Percentiles rank a stretch among this genome's conserved stretches.
These are phyloP conservation scores for Penicillium frequentans DNA, from an alignment of 2,329 filamentous ascomycete species.

Conservation along the genomic window DNA sequence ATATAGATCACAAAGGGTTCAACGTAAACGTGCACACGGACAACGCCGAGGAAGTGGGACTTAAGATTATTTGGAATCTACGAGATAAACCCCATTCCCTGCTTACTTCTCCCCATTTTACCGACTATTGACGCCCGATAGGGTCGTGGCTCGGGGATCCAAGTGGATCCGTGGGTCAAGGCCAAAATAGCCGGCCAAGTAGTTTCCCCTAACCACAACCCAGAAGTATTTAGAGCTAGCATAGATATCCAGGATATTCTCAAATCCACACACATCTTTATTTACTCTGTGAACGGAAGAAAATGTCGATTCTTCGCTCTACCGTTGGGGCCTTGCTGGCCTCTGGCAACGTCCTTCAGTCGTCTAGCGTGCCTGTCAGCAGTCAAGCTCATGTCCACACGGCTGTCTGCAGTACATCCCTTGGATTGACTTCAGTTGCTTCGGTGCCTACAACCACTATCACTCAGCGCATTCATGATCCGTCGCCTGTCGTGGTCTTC, in stretches of 20 bases:
- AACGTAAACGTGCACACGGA: neutral
- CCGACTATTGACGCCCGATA: neutral
- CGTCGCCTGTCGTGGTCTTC: constrained; percentile 1
- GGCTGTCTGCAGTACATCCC: neutral
- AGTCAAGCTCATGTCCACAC: constrained; percentile 1
- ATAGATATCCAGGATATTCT: neutral
- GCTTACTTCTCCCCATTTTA: neutral
- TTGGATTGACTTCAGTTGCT: neutral
- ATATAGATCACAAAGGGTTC: neutral
- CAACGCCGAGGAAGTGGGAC: neutral
- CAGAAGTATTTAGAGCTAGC: neutral
- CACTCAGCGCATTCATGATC: constrained; percentile 1
- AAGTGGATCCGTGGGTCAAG: neutral
- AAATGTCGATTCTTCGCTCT: neutral
- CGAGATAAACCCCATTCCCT: neutral
- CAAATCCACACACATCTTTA: neutral
- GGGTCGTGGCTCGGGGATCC: neutral
- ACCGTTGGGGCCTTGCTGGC: neutral
- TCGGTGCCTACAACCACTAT: constrained; percentile 4
- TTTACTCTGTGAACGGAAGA: neutral
- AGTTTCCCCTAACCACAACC: neutral
- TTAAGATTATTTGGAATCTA: neutral
- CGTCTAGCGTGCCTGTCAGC: neutral
- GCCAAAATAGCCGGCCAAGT: neutral
- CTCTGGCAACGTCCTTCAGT: neutral